Evolutionary conservation across 108 stramenopile species (phyloP).

Genomic region (Mayamaea pseudoterrestris): DNA sequence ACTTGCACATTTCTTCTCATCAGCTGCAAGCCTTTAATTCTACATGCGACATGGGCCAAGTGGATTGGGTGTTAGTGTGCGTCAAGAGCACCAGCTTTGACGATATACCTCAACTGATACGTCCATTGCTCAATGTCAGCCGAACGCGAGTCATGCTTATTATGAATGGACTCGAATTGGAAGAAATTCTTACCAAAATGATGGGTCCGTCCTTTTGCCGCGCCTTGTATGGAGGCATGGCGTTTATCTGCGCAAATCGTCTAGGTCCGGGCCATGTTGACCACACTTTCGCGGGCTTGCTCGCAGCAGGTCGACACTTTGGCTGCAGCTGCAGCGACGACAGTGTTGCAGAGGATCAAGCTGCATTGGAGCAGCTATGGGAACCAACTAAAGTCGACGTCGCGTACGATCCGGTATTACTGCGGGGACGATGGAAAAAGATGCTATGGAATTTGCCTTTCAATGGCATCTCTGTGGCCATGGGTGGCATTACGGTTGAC

Average conservation of each 20-base stretch:
- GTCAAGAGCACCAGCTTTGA: constrained; percentile 53
- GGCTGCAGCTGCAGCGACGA: constrained; percentile 17
- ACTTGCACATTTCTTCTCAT: constrained; percentile 46
- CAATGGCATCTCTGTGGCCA: constrained; percentile 73
- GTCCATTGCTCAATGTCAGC: constrained; percentile 35
- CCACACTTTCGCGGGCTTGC: constrained; percentile 56
- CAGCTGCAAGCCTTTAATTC: constrained; percentile 25
- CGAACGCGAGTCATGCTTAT: constrained; percentile 53
- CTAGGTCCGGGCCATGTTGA: constrained; percentile 44
- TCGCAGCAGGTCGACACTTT: constrained; percentile 38
- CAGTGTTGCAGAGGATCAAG: constrained; percentile 26
- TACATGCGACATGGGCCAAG: constrained; percentile 21
- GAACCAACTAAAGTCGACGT: constrained; percentile 30
- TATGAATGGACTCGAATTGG: constrained; percentile 77
- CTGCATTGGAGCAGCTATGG: constrained; percentile 8
- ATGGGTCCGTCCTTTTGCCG: constrained; percentile 26
- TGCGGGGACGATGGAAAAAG: constrained; percentile 71
- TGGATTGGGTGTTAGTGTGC: constrained; percentile 74
- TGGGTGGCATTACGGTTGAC: constrained; percentile 82
- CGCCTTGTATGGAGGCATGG: constrained; percentile 78
- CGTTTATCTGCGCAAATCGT: constrained; percentile 65
- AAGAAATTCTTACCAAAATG: too few species aligned
- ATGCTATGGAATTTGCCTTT: constrained; percentile 81
- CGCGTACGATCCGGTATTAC: constrained; percentile 39
- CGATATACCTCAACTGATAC: constrained; percentile 39